A percentile compares a stretch with the other conserved stretches of the same genome.
Evolutionary conservation across 2,329 filamentous ascomycete species (phyloP).

Genomic region (Trichoderma brevicompactum): DNA sequence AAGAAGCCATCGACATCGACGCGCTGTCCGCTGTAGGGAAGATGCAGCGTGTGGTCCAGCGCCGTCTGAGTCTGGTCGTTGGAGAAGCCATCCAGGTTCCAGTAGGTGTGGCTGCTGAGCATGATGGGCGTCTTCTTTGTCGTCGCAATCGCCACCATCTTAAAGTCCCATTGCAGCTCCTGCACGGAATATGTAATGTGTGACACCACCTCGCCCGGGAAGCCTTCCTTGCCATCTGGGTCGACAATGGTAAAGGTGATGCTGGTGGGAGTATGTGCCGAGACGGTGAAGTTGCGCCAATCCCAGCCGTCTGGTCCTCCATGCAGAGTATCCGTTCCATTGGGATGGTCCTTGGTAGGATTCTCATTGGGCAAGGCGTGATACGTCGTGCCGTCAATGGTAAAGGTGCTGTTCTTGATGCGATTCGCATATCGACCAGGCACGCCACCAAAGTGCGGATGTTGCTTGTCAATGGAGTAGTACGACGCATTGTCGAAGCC

Average conservation of each 20-base stretch:
- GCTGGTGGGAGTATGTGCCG: constrained; percentile 66
- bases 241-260: constrained; percentile 79
- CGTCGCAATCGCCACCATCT: constrained; percentile 71
- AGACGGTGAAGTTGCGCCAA: constrained; percentile 76
- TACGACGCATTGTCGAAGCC: constrained; percentile 78
- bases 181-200: constrained; percentile 74
- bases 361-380: constrained; percentile 68
- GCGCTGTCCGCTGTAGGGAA: constrained; percentile 74
- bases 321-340: constrained; percentile 68
- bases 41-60: constrained; percentile 72
- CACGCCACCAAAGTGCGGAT: constrained; percentile 73
- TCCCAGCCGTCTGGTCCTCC: constrained; percentile 76
- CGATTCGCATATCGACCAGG: constrained; percentile 81
- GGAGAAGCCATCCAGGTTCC: constrained; percentile 80
- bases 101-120: constrained; percentile 76
- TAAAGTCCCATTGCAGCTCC: constrained; percentile 70
- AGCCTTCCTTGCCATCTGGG: constrained; percentile 73
- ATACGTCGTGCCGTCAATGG: constrained; percentile 65
- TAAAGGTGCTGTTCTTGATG: constrained; percentile 76
- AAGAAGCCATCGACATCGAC: constrained; percentile 71
- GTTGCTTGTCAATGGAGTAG: constrained; percentile 66
- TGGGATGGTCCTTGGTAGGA: constrained; percentile 52
- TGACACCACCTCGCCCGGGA: constrained; percentile 76
- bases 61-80: constrained; percentile 69
- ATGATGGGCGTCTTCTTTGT: constrained; percentile 82